Conservation (phyloP, 768 basidiomycete species). For the Cyclocybe cylindracea region DNA sequence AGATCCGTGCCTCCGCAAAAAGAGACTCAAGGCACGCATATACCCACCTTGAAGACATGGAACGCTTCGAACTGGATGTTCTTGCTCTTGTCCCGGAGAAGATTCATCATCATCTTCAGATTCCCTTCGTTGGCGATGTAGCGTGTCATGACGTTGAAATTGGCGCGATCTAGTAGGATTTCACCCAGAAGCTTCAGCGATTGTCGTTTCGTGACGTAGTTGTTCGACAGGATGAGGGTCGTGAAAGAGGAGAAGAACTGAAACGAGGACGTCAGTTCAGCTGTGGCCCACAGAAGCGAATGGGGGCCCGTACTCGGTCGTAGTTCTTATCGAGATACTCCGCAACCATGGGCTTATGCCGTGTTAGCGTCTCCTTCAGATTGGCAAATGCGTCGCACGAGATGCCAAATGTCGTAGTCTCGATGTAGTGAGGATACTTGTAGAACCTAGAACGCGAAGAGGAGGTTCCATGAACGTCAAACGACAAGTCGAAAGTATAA, state of each 20-base stretch:
- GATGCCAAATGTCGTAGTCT: conserved; percentile 96
- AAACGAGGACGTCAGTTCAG: not conserved
- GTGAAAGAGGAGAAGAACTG: conserved; percentile 98
- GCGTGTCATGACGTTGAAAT: conserved; percentile 97
- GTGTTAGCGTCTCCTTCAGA: conserved; percentile 94
- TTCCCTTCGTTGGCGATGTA: conserved; percentile 96
- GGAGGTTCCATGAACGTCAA: conserved; percentile 1
- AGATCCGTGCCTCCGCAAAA: too few species aligned
- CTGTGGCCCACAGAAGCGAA: conserved; percentile 11
- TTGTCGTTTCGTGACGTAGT: conserved; percentile 99
- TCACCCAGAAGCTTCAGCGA: conserved; percentile 97
- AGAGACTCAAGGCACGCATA: not conserved
- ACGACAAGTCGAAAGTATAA: conserved; percentile 2
- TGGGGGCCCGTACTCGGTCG: conserved; percentile 67
- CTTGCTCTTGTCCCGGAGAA: conserved; percentile 96
- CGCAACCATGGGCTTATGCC: conserved; percentile 98
- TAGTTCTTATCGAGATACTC: conserved; percentile 97
- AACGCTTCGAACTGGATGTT: conserved; percentile 99
- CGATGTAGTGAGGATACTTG: conserved; percentile 94
- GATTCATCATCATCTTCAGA: conserved; percentile 99
- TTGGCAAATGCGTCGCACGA: conserved; percentile 98
- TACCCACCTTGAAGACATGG: conserved; percentile 96
- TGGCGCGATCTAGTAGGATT: conserved; percentile 95
- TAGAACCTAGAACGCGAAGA: conserved; percentile 70
- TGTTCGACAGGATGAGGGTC: conserved; percentile 86